phyloP scores from a whole-genome alignment of 768 basidiomycete species.

The Ephemerocybe angulata region DNA sequence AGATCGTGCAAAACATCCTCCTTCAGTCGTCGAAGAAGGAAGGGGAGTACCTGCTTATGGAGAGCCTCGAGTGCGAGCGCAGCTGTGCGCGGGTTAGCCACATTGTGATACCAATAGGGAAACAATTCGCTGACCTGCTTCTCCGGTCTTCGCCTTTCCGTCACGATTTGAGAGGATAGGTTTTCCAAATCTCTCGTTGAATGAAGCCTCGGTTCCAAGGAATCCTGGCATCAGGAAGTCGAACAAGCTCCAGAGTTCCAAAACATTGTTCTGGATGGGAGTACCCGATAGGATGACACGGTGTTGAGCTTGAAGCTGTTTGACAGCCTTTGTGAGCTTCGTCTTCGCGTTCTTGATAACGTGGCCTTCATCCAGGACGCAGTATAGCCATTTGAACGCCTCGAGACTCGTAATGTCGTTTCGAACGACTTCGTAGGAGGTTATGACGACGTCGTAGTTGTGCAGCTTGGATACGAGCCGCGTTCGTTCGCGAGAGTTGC shows the following conservation, averaged over 20 bases:
- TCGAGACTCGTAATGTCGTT: slow-evolving; percentile 83
- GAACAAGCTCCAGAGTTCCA: slow-evolving; percentile 97
- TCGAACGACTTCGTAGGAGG: slow-evolving; percentile 95
- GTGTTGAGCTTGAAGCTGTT: slow-evolving; percentile 85
- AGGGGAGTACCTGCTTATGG: slow-evolving; percentile 99
- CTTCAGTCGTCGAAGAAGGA: slow-evolving; percentile 92
- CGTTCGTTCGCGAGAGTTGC: slow-evolving; percentile 77
- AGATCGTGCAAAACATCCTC: slow-evolving; percentile 95
- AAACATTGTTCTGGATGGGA: slow-evolving; percentile 97
- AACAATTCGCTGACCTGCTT: slow-evolving; percentile 67
- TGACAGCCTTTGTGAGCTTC: slow-evolving; percentile 95
- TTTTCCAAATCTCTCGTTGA: slow-evolving; percentile 94
- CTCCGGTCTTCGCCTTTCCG: slow-evolving; percentile 89
- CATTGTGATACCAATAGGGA: background rate
- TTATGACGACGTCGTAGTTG: slow-evolving; percentile 87
- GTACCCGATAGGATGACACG: slow-evolving; percentile 94
- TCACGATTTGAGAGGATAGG: slow-evolving; percentile 94
- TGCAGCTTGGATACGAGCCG: slow-evolving; percentile 61
- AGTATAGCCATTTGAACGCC: slow-evolving; percentile 85
- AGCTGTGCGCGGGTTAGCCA: slow-evolving; percentile 44
- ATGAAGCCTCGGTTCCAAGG: slow-evolving; percentile 89
- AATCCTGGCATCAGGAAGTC: slow-evolving; percentile 99
- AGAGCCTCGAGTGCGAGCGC: slow-evolving; percentile 91
- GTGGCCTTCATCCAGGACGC: slow-evolving; percentile 97
- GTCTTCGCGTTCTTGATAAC: slow-evolving; percentile 99